A percentile compares a stretch with the other conserved stretches of the same genome.
Conservation (phyloP, 1,284 basidiomycete genomes). For the Irpex lacteus region DNA sequence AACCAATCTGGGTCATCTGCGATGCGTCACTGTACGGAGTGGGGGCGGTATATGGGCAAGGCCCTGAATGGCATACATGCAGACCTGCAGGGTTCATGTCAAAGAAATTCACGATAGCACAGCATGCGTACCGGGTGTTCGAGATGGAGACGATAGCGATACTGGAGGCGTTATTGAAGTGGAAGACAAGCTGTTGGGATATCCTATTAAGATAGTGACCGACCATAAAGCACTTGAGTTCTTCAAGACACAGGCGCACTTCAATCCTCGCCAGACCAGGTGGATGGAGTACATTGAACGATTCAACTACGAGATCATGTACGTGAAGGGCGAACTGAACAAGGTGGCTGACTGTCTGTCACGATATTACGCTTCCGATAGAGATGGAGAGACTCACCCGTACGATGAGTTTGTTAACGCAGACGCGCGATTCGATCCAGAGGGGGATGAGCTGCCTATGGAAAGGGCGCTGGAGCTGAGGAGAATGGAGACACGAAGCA, state of each 20-base stretch:
- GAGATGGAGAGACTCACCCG: background rate
- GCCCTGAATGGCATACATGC: background rate
- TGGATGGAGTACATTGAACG: constrained; percentile 33
- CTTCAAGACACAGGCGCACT: constrained; percentile 23
- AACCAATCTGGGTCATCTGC: constrained; percentile 1
- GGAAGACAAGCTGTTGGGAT: constrained; percentile 32
- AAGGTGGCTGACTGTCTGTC: constrained; percentile 31
- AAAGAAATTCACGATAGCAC: constrained; percentile 27
- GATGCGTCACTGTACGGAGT: background rate
- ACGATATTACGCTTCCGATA: constrained; percentile 6
- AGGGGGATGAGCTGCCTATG: constrained; percentile 1
- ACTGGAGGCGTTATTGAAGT: constrained; percentile 34
- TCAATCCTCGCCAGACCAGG: constrained; percentile 23
- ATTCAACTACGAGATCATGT: constrained; percentile 19
- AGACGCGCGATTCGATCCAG: constrained; percentile 7
- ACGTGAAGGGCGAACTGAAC: constrained; percentile 13
- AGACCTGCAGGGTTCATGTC: constrained; percentile 2
- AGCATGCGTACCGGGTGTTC: constrained; percentile 33
- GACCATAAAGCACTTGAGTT: constrained; percentile 36
- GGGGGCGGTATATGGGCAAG: background rate
- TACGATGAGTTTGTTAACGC: constrained; percentile 5
- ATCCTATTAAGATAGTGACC: constrained; percentile 27
- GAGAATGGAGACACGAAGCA: background rate
- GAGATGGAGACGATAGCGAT: constrained; percentile 37
- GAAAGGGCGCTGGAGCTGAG: background rate